These are phyloP conservation scores for Pittosporum tobira DNA, from an alignment of 129 eudicot genomes.

Conservation along the genomic window DNA sequence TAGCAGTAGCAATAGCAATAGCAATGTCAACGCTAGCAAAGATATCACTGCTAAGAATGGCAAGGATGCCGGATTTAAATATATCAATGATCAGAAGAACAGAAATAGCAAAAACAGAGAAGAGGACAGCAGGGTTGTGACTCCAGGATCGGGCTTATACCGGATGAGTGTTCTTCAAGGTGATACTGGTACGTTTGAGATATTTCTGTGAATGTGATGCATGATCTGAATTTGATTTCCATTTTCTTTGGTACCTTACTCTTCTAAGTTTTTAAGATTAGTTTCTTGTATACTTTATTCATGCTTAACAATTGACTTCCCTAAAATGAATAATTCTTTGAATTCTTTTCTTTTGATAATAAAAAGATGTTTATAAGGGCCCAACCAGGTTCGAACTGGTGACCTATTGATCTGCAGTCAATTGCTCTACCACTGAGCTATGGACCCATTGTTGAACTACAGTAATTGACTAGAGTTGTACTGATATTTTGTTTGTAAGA, in stretches of 20 bases:
- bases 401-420: slow-evolving; percentile 97
- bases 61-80: background rate
- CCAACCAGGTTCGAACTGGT: slow-evolving; percentile 86
- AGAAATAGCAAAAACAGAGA: slow-evolving; percentile 9
- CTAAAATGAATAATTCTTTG: no score
- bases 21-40: background rate
- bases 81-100: background rate
- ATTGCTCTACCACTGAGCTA: slow-evolving; percentile 98
- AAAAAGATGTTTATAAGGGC: no score
- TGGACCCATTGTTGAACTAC: no score
- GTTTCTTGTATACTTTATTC: background rate
- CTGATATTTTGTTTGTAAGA: no score
- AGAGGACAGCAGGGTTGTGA: slow-evolving; percentile 10
- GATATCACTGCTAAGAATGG: background rate
- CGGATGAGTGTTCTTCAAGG: slow-evolving; percentile 30
- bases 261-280: background rate
- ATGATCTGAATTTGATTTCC: no score
- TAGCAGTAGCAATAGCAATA: no score
- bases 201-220: background rate
- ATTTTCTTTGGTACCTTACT: background rate
- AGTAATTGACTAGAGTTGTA: no score
- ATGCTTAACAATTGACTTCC: no score
- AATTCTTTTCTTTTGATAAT: no score
- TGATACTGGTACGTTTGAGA: slow-evolving; percentile 23
- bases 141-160: slow-evolving; percentile 19